A percentile compares a stretch with the other conserved stretches of the same genome.
phyloP scores from a whole-genome alignment of 1,284 basidiomycete genomes.

The Heliocybe sulcata region DNA sequence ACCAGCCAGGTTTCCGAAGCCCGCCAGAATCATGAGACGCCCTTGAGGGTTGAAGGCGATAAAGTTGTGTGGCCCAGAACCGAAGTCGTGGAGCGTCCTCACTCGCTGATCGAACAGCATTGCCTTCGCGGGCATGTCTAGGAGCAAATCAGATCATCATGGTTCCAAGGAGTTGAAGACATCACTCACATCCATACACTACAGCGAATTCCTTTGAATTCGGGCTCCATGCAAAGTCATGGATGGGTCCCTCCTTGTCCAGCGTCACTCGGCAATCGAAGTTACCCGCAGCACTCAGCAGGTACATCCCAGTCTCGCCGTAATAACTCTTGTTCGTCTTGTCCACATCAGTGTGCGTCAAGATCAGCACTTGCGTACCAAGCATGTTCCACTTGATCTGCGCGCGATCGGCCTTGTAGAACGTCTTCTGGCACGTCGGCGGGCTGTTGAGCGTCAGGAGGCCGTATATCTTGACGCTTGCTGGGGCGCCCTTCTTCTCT shows the following conservation, averaged over 20 bases:
- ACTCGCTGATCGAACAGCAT: slow-evolving; percentile 90
- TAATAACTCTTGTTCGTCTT: slow-evolving; percentile 98
- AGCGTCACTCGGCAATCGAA: slow-evolving; percentile 91
- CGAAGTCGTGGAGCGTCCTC: slow-evolving; percentile 87
- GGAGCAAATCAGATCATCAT: neutral
- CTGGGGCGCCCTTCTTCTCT: slow-evolving; percentile 91
- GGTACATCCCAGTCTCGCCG: slow-evolving; percentile 93
- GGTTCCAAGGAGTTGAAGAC: neutral
- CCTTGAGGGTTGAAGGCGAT: slow-evolving; percentile 95
- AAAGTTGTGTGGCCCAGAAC: slow-evolving; percentile 85
- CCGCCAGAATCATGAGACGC: slow-evolving; percentile 82
- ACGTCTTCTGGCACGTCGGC: slow-evolving; percentile 79
- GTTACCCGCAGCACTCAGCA: slow-evolving; percentile 90
- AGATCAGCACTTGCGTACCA: slow-evolving; percentile 80
- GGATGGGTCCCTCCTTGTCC: slow-evolving; percentile 97
- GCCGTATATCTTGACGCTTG: slow-evolving; percentile 81
- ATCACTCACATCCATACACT: slow-evolving; percentile 84
- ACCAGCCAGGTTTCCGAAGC: slow-evolving; percentile 95
- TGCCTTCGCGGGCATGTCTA: slow-evolving; percentile 93
- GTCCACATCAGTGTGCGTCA: slow-evolving; percentile 96
- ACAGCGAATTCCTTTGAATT: slow-evolving; percentile 96
- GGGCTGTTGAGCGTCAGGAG: slow-evolving; percentile 55
- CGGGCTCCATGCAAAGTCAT: slow-evolving; percentile 97
- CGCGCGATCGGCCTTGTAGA: slow-evolving; percentile 94
- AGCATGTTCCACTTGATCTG: slow-evolving; percentile 96